A percentile compares a stretch with the other conserved stretches of the same genome.
These are phyloP conservation scores for Datisca glomerata DNA, from an alignment of 306 rosid genomes.

Conservation along the genomic window DNA sequence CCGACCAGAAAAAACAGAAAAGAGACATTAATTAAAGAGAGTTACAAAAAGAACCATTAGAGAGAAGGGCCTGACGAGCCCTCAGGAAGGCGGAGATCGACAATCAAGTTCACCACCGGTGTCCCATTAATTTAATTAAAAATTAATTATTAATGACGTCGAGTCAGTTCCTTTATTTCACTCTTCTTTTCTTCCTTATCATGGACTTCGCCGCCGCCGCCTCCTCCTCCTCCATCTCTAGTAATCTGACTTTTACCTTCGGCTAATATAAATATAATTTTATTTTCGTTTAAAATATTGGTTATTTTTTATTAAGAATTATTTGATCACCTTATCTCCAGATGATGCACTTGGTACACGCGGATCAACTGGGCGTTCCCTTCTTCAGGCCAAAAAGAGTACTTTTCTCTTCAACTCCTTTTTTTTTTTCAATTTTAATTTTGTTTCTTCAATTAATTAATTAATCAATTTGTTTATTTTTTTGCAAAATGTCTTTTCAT, in stretches of 20 bases:
- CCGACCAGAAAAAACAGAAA: no score
- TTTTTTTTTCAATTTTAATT: no score
- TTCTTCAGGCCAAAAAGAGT: slow-evolving; percentile 69
- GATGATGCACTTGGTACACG: slow-evolving; percentile 35
- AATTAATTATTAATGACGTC: no score
- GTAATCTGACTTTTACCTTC: slow-evolving; percentile 22
- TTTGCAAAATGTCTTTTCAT: no score
- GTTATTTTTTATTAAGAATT: neutral
- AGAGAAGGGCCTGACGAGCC: slow-evolving; percentile 7
- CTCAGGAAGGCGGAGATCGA: slow-evolving; percentile 24
- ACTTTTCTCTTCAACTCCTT: neutral
- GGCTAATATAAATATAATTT: no score
- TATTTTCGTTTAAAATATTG: neutral
- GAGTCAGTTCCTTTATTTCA: slow-evolving; percentile 21
- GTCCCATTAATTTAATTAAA: no score
- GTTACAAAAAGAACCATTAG: slow-evolving; percentile 3
- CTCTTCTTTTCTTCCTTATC: slow-evolving; percentile 27
- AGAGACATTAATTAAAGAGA: slow-evolving; percentile 5
- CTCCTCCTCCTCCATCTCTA: slow-evolving; percentile 33
- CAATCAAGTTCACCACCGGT: slow-evolving; percentile 13
- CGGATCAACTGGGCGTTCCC: slow-evolving; percentile 42
- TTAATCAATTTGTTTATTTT: no score
- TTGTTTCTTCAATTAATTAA: no score
- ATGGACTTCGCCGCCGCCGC: slow-evolving; percentile 32
- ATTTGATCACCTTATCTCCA: neutral